Conservation (phyloP, 768 basidiomycete genomes). For the Suillus weaverae region DNA sequence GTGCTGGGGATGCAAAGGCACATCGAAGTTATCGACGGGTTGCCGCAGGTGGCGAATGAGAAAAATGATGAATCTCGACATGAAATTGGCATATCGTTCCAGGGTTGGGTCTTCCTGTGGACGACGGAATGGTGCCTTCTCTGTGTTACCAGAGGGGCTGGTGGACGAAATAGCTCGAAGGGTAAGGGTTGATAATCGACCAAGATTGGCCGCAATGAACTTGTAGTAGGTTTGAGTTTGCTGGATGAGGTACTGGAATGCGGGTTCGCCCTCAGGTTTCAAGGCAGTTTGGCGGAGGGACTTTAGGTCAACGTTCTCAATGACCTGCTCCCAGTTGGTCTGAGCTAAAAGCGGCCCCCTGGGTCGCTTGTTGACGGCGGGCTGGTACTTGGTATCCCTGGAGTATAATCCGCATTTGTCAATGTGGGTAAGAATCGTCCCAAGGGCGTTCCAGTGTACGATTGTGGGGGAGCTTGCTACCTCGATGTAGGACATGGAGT, state of each 20-base stretch:
- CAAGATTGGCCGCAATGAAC: not conserved
- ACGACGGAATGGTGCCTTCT: not conserved
- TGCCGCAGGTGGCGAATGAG: not conserved
- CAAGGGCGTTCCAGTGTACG: not conserved
- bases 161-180: not conserved
- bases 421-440: not conserved
- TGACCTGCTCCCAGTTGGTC: slow-evolving; percentile 2
- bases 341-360: slow-evolving; percentile 10
- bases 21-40: not conserved
- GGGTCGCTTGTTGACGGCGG: not conserved
- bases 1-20: slow-evolving; percentile 2
- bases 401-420: not conserved
- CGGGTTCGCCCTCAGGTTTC: not conserved
- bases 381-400: not conserved
- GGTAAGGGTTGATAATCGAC: slow-evolving; percentile 3
- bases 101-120: not conserved
- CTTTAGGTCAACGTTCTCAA: not conserved
- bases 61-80: not conserved
- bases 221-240: not conserved
- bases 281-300: not conserved
- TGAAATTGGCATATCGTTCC: slow-evolving; percentile 1
- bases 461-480: not conserved
- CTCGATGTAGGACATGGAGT: not conserved
- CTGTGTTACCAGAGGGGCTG: not conserved
- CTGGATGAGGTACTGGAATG: not conserved